These are phyloP conservation scores for Omphalea diandra DNA, from an alignment of 441 rosid species.

Conservation along the genomic window DNA sequence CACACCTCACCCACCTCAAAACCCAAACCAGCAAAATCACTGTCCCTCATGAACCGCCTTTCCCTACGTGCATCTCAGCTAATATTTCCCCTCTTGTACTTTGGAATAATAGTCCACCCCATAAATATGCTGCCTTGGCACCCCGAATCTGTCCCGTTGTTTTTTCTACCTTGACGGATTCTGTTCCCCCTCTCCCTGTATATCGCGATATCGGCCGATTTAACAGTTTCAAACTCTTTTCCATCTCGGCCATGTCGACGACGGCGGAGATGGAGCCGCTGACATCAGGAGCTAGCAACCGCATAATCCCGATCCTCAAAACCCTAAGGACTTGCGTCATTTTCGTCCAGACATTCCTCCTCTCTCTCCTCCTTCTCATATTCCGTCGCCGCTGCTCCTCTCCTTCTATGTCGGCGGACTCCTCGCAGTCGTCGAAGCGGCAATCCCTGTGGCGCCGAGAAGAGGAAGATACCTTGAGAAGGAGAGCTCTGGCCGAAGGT, in stretches of 20 bases:
- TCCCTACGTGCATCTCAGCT: too few species aligned
- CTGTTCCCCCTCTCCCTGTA: background rate
- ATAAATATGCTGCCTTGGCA: background rate
- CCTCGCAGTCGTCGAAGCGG: constrained; percentile 40
- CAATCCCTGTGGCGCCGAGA: constrained; percentile 55
- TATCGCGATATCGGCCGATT: background rate
- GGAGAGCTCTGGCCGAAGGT: constrained; percentile 79
- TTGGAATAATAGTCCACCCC: too few species aligned
- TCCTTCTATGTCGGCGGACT: too few species aligned
- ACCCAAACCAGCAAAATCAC: too few species aligned
- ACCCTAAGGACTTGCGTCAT: constrained; percentile 45
- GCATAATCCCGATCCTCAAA: constrained; percentile 71
- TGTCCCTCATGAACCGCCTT: too few species aligned
- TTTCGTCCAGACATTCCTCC: constrained; percentile 47
- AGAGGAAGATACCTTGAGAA: constrained; percentile 81
- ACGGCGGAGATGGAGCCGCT: constrained; percentile 74
- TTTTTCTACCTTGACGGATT: background rate
- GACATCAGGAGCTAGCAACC: constrained; percentile 95
- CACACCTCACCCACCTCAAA: too few species aligned
- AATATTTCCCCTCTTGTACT: too few species aligned
- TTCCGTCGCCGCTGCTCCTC: constrained; percentile 52
- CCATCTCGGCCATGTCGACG: constrained; percentile 40
- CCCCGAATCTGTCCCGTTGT: background rate
- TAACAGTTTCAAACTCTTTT: background rate
- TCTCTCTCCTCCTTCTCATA: constrained; percentile 53